Percentiles rank a stretch among this genome's conserved stretches.
Evolutionary conservation across 257 asterid genomes (phyloP).

Genomic region (Capsicum pubescens): DNA sequence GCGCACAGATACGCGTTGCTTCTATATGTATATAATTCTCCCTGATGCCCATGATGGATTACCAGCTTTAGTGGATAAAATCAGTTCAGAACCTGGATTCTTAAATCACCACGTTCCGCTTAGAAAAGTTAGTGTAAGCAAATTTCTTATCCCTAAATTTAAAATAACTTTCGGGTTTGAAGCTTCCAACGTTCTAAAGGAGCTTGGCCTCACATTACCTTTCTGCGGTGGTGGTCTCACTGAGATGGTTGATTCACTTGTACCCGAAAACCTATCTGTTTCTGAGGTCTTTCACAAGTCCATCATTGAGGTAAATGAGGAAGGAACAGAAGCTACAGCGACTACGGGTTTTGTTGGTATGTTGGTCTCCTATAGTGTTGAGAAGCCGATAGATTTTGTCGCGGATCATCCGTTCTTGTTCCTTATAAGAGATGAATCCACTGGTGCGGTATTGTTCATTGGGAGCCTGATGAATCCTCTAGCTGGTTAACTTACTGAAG

Average conservation of each 20-base stretch:
- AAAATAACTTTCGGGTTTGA: constrained; percentile 45
- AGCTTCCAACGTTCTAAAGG: constrained; percentile 42
- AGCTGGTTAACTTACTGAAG: neutral
- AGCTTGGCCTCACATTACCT: constrained; percentile 37
- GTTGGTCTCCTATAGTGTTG: neutral
- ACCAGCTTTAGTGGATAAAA: constrained; percentile 32
- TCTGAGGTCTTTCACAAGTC: constrained; percentile 34
- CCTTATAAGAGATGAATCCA: constrained; percentile 50
- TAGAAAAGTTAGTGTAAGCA: constrained; percentile 25
- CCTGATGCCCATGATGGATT: constrained; percentile 43
- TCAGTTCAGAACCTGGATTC: constrained; percentile 40
- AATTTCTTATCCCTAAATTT: constrained; percentile 45
- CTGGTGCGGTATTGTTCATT: constrained; percentile 55
- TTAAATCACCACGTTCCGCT: constrained; percentile 30
- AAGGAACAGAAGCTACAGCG: constrained; percentile 51
- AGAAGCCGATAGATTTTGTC: constrained; percentile 51
- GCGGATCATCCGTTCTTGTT: constrained; percentile 65
- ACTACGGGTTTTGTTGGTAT: neutral
- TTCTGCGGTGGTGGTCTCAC: constrained; percentile 40
- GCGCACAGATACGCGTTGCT: constrained; percentile 35
- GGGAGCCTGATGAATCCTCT: constrained; percentile 57
- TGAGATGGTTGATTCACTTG: constrained; percentile 39
- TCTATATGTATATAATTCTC: constrained; percentile 43
- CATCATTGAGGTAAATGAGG: constrained; percentile 41
- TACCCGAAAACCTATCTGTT: constrained; percentile 29